phyloP scores from a whole-genome alignment of 805 yeast species.

The Priceomyces medius region DNA sequence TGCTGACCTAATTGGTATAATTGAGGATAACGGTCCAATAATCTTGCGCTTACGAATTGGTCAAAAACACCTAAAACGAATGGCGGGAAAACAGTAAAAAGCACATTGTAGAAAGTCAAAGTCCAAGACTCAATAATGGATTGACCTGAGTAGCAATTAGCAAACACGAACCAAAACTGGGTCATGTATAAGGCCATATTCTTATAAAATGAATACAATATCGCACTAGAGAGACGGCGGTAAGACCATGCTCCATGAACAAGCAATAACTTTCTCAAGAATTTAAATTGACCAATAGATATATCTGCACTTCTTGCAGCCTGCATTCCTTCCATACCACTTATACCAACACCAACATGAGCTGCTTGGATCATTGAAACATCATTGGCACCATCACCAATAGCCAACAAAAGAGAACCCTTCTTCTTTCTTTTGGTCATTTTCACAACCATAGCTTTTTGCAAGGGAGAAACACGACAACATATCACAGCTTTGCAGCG shows the following conservation, averaged over 20 bases:
- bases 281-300: conserved; percentile 93
- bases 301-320: conserved; percentile 98
- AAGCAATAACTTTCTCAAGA: conserved; percentile 72
- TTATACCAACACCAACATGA: conserved; percentile 97
- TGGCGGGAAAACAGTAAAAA: conserved; percentile 94
- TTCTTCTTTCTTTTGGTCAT: conserved; percentile 79
- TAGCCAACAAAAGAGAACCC: conserved; percentile 77
- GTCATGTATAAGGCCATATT: conserved; percentile 95
- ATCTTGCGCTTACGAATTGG: conserved; percentile 88
- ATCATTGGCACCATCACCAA: conserved; percentile 99
- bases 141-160: conserved; percentile 92
- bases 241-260: conserved; percentile 99
- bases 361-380: conserved; percentile 99
- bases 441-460: conserved; percentile 93
- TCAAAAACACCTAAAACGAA: conserved; percentile 95
- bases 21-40: conserved; percentile 89
- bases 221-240: conserved; percentile 89
- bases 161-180: conserved; percentile 96
- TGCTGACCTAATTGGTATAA: conserved; percentile 87
- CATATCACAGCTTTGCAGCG: conserved; percentile 95
- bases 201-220: conserved; percentile 91
- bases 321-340: conserved; percentile 99
- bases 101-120: conserved; percentile 89
- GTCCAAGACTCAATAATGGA: conserved; percentile 98
- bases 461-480: conserved; percentile 96